These are phyloP conservation scores for Retiboletus flavoniger DNA, from an alignment of 1,284 basidiomycete genomes.

Conservation along the genomic window DNA sequence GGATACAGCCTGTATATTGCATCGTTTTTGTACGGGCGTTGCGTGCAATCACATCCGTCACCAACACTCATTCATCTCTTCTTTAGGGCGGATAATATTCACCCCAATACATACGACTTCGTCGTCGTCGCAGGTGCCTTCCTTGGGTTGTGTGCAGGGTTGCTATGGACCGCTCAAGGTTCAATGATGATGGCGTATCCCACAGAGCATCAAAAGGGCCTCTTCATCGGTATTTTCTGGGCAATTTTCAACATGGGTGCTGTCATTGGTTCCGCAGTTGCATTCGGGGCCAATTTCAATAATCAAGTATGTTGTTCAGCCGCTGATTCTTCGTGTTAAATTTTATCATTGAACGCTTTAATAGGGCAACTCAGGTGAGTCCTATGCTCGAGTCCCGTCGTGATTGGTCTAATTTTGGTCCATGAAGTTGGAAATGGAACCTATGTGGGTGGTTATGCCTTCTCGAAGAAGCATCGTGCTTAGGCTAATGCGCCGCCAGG, in stretches of 20 bases:
- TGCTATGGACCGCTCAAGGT: slow-evolving; percentile 87
- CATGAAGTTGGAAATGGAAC: slow-evolving; percentile 55
- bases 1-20: slow-evolving; percentile 77
- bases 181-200: slow-evolving; percentile 83
- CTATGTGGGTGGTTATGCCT: slow-evolving; percentile 45
- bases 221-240: slow-evolving; percentile 78
- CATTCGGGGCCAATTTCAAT: slow-evolving; percentile 57
- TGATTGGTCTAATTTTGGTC: slow-evolving; percentile 8
- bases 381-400: background rate
- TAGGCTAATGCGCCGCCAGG: slow-evolving; percentile 39
- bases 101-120: slow-evolving; percentile 57
- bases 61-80: background rate
- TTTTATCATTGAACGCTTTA: background rate
- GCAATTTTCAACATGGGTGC: slow-evolving; percentile 72
- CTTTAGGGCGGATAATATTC: slow-evolving; percentile 64
- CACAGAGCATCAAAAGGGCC: slow-evolving; percentile 74
- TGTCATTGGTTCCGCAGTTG: slow-evolving; percentile 66
- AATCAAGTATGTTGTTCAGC: slow-evolving; percentile 38
- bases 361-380: slow-evolving; percentile 28
- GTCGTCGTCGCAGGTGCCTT: slow-evolving; percentile 78
- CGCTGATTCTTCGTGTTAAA: background rate
- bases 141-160: slow-evolving; percentile 79
- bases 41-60: background rate
- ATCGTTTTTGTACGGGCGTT: slow-evolving; percentile 57
- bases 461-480: background rate